Evolutionary conservation across 2,329 filamentous ascomycete species (phyloP), one percentile per base, ranked within the genome.

Genomic region (Colletotrichum navitas): DNA sequence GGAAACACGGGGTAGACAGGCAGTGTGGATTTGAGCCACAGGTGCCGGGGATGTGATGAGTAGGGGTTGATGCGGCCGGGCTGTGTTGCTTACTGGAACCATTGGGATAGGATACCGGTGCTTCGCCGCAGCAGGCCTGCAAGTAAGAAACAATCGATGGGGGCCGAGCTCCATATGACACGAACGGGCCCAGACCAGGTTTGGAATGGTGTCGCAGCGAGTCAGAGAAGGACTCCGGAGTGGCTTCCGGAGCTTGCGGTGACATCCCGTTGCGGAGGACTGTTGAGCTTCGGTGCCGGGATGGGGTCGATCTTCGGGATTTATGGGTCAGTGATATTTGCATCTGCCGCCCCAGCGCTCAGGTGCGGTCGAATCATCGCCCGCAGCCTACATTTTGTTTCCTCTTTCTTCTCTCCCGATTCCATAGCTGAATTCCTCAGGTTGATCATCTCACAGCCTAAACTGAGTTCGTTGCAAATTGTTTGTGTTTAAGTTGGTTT

Each of bases 111-210:
- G 14, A 26, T 41, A 47, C 45, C 32, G 45, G 59, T 68, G 68
- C 65, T 68, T 54, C 54, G 65, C 68, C 52, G 60, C 65, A 60
- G 59, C 54, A 39, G 34, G 36, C 24, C 60, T 68, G 68, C 45
- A 68, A 52, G 59, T 59, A 59, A 43, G n/a, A 43, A 71, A 63
- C 65, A 47, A 54, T 41, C 52, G 14, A 51, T 41, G 52, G 51
- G 64, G 59, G 2, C 62, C 68, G 68, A 68, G 68, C 68, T 41
- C 4, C 32, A 29, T 51, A 34, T 51, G 45, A n/a, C 32, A 62
- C 45, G 32, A 63, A 11, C 36, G 32, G n/a, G 3, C 39, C 59
- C 26, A 54, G 49, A 12, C 34, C 34, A 11, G 18, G 24, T 5
- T 45, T 63, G 60, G 47, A 54, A 43, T 63, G 16, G 49, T 29